A percentile compares a stretch with the other conserved stretches of the same genome.
Evolutionary conservation across 345 rosid species (phyloP).

Genomic region (Rubroshorea leprosula): DNA sequence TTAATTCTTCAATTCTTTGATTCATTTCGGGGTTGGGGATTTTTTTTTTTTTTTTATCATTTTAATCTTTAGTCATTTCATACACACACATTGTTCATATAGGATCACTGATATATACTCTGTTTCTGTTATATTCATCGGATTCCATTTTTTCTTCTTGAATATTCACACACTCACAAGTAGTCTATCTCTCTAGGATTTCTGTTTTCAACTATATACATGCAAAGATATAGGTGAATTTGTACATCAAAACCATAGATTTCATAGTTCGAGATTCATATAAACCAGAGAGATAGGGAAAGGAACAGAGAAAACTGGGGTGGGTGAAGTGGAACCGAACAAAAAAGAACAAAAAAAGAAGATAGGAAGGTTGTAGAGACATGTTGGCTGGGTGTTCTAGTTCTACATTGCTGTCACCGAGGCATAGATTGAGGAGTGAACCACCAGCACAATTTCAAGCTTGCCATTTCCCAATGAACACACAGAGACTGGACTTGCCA

Average conservation of each 20-base stretch:
- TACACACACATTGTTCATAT: slow-evolving; percentile 25
- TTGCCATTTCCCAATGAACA: slow-evolving; percentile 92
- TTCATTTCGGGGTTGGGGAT: slow-evolving; percentile 52
- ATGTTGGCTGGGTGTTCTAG: slow-evolving; percentile 99
- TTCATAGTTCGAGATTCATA: slow-evolving; percentile 19
- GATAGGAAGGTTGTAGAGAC: slow-evolving; percentile 46
- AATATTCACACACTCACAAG: slow-evolving; percentile 40
- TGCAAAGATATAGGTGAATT: slow-evolving; percentile 19
- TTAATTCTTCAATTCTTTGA: slow-evolving; percentile 57
- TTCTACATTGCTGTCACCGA: slow-evolving; percentile 92
- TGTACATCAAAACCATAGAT: slow-evolving; percentile 23
- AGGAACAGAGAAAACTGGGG: slow-evolving; percentile 27
- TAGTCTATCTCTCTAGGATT: slow-evolving; percentile 37
- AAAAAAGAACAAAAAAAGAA: slow-evolving; percentile 17
- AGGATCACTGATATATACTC: slow-evolving; percentile 36
- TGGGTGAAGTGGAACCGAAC: slow-evolving; percentile 34
- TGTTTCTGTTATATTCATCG: slow-evolving; percentile 42
- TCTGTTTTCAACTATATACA: slow-evolving; percentile 23
- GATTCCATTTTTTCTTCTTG: slow-evolving; percentile 54
- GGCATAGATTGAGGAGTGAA: slow-evolving; percentile 95
- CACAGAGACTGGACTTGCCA: slow-evolving; percentile 94
- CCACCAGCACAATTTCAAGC: slow-evolving; percentile 73
- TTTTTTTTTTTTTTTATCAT: slow-evolving; percentile 3
- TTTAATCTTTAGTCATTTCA: slow-evolving; percentile 22
- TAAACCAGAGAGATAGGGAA: slow-evolving; percentile 40